Evolutionary conservation across 176 grass and related monocot genomes (phyloP).

Genomic region (Poa pratensis): DNA sequence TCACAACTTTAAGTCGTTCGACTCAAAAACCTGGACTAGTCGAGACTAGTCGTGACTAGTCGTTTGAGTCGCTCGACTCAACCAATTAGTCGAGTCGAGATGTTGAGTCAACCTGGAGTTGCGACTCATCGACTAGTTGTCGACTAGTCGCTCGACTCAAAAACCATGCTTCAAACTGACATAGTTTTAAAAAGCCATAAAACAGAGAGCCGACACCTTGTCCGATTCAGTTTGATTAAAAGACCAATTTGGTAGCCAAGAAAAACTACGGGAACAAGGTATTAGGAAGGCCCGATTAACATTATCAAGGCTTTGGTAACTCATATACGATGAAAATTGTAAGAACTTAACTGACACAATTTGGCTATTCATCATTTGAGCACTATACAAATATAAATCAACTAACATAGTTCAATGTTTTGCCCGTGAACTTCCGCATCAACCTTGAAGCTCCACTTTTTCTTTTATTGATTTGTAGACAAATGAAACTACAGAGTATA

Average conservation of each 20-base stretch:
- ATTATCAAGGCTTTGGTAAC: background rate
- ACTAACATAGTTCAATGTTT: background rate
- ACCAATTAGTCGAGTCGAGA: too few species aligned
- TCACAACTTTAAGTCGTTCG: too few species aligned
- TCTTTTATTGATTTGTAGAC: background rate
- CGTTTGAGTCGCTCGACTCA: too few species aligned
- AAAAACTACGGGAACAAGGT: background rate
- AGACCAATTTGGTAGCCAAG: background rate
- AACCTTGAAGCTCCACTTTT: background rate
- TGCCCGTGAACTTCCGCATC: background rate
- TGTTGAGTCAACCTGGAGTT: too few species aligned
- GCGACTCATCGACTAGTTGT: too few species aligned
- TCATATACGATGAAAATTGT: background rate
- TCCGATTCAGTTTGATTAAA: background rate
- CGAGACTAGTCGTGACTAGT: too few species aligned
- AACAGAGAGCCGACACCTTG: background rate
- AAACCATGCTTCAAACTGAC: background rate
- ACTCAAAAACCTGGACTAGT: too few species aligned
- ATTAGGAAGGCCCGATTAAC: background rate
- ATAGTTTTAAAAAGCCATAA: background rate
- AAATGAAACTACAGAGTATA: background rate
- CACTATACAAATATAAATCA: conserved; percentile 2
- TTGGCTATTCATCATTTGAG: background rate
- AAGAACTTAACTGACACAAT: background rate
- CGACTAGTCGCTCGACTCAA: too few species aligned